Evolutionary conservation across 1,139 yeast species (phyloP).

Genomic region (Chernovozyma sophiae-reginae): DNA sequence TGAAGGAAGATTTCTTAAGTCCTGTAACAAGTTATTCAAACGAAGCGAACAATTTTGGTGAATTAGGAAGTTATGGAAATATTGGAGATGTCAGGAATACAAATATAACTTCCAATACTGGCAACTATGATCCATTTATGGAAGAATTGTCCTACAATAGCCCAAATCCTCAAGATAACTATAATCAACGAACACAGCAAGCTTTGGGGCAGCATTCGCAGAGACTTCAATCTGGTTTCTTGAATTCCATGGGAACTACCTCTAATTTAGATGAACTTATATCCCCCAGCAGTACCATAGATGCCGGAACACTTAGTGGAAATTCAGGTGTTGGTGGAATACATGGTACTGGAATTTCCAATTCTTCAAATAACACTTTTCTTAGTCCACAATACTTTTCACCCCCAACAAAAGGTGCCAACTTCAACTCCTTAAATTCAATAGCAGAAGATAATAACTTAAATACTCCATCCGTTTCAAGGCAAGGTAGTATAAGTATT

Average conservation of each 20-base stretch:
- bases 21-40: conserved; percentile 6
- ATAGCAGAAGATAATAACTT: conserved; percentile 25
- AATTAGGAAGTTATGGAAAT: neutral
- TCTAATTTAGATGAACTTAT: conserved; percentile 9
- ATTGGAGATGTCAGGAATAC: neutral
- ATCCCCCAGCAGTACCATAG: conserved; percentile 8
- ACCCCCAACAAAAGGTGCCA: conserved; percentile 27
- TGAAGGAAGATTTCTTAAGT: conserved; percentile 4
- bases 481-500: conserved; percentile 31
- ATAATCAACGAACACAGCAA: neutral
- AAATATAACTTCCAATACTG: neutral
- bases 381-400: conserved; percentile 42
- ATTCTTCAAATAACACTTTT: conserved; percentile 16
- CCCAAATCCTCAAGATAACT: conserved; percentile 2
- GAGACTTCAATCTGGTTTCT: neutral
- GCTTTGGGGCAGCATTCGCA: conserved; percentile 4
- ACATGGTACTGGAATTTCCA: conserved; percentile 2
- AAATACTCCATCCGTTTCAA: conserved; percentile 27
- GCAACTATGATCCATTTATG: conserved; percentile 7
- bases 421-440: conserved; percentile 27
- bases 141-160: conserved; percentile 7
- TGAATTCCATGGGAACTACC: conserved; percentile 3
- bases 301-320: neutral
- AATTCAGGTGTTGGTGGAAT: neutral
- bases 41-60: conserved; percentile 5